These are phyloP conservation scores for Candida odintsovae DNA, from an alignment of 805 yeast species.

Conservation along the genomic window DNA sequence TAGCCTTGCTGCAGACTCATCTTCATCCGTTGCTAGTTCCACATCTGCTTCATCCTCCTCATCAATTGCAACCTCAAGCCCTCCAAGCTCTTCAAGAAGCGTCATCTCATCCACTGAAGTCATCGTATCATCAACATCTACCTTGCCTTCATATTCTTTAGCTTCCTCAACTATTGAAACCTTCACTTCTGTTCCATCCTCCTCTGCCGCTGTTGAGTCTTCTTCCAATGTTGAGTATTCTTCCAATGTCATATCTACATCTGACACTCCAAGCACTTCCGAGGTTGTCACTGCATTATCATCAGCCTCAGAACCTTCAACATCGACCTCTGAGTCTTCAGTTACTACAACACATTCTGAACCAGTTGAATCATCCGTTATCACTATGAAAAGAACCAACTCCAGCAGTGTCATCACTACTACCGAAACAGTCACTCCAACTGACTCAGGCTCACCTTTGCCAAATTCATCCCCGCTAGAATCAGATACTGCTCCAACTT, in stretches of 20 bases:
- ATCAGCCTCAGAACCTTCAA: slow-evolving; percentile 1
- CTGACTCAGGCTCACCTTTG: neutral
- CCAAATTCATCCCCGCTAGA: neutral
- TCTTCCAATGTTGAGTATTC: neutral
- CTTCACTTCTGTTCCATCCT: neutral
- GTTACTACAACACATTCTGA: neutral
- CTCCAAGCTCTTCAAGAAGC: too few species aligned
- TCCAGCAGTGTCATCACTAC: neutral
- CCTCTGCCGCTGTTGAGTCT: neutral
- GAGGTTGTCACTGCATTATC: slow-evolving; percentile 5
- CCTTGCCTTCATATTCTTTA: neutral
- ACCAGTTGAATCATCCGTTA: neutral
- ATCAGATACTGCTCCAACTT: neutral
- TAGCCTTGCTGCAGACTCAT: too few species aligned
- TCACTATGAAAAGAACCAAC: slow-evolving; percentile 1
- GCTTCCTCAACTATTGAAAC: too few species aligned
- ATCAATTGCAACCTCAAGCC: neutral
- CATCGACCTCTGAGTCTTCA: too few species aligned
- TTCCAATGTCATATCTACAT: neutral
- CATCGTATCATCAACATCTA: too few species aligned
- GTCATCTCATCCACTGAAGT: too few species aligned
- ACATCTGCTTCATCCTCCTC: neutral
- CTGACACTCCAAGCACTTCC: slow-evolving; percentile 3
- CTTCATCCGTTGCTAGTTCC: neutral
- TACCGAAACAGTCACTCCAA: neutral